A percentile compares a stretch with the other conserved stretches of the same genome.
Evolutionary conservation across 257 asterid genomes (phyloP).

Genomic region (Lycium ferocissimum): DNA sequence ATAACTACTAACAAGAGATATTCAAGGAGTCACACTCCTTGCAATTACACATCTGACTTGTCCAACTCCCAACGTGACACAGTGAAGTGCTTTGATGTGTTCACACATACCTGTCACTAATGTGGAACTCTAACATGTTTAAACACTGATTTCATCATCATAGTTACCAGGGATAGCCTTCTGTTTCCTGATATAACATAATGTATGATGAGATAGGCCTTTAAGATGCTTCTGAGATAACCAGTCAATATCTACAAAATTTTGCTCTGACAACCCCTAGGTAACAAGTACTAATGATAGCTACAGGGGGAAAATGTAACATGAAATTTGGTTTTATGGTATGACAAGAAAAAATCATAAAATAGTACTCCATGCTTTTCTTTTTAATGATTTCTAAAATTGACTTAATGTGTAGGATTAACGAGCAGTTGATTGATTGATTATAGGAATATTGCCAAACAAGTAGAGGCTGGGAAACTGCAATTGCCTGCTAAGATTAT

Average conservation of each 20-base stretch:
- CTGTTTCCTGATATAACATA: neutral
- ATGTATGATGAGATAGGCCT: neutral
- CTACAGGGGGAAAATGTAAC: neutral
- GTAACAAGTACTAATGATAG: neutral
- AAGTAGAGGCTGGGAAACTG: neutral
- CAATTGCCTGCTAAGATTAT: neutral
- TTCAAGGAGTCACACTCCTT: neutral
- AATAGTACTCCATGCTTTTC: neutral
- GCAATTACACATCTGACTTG: neutral
- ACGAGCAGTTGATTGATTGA: neutral
- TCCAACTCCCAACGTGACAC: neutral
- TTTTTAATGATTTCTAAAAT: neutral
- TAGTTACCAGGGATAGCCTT: neutral
- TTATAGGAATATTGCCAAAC: neutral
- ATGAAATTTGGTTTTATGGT: neutral
- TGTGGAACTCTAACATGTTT: neutral
- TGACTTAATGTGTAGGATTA: neutral
- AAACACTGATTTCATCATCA: neutral
- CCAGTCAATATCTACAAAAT: neutral
- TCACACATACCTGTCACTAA: neutral
- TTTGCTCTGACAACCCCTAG: neutral
- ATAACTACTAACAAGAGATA: neutral
- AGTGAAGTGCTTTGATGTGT: neutral
- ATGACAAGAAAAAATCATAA: neutral
- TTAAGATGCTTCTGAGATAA: neutral